These are phyloP conservation scores for Solanum hybrid DNA, from an alignment of 305 asterid species.

Conservation along the genomic window DNA sequence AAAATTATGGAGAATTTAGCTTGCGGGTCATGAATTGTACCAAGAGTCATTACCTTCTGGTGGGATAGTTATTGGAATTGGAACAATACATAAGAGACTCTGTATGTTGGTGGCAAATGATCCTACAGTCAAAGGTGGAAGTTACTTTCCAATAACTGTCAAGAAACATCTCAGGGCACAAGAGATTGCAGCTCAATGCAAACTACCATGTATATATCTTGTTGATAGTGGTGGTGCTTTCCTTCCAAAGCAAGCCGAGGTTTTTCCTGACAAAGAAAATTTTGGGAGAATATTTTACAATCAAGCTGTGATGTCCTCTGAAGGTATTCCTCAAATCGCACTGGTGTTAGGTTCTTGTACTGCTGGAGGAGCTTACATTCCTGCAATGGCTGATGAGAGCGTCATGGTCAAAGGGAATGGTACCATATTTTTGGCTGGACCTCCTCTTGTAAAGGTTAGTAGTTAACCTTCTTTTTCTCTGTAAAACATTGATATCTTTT, in stretches of 20 bases:
- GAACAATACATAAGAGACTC: conserved; percentile 73
- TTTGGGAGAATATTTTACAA: conserved; percentile 93
- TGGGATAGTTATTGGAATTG: conserved; percentile 87
- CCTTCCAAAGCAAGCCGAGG: conserved; percentile 98
- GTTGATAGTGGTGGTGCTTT: conserved; percentile 99
- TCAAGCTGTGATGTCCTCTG: conserved; percentile 85
- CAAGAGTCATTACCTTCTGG: conserved; percentile 83
- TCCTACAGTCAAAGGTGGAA: conserved; percentile 96
- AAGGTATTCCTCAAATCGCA: conserved; percentile 93
- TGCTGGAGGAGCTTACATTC: conserved; percentile 98
- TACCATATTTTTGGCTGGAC: conserved; percentile 96
- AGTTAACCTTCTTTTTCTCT: background rate
- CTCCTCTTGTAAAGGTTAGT: conserved; percentile 96
- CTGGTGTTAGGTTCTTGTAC: conserved; percentile 95
- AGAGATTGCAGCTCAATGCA: conserved; percentile 84
- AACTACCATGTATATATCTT: conserved; percentile 82
- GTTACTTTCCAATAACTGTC: conserved; percentile 86
- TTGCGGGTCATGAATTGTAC: conserved; percentile 84
- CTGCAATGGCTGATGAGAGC: conserved; percentile 99
- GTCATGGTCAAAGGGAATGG: conserved; percentile 98
- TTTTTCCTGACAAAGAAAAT: conserved; percentile 87
- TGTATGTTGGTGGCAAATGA: conserved; percentile 97
- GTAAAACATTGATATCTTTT: background rate
- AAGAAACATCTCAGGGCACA: conserved; percentile 98
- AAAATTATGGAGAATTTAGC: conserved; percentile 36